Percentiles rank a stretch among this genome's conserved stretches.
Conservation (phyloP, 345 rosid genomes). For the Eucalyptus curtisii region DNA sequence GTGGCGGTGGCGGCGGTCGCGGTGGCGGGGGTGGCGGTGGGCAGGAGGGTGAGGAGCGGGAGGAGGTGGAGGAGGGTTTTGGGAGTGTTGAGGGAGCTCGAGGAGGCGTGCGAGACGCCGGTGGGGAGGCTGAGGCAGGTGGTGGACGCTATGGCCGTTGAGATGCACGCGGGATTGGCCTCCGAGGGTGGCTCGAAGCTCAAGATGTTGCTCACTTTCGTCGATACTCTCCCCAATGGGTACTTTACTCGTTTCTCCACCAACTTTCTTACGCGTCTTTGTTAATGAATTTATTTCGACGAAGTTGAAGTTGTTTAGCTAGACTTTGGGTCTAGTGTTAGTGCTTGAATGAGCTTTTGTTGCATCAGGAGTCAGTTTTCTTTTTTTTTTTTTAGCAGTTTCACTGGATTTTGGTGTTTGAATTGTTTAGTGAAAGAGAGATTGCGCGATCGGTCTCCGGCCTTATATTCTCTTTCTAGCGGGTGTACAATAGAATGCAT, state of each 20-base stretch:
- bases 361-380: not conserved
- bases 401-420: not conserved
- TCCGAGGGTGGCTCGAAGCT: constrained; percentile 99
- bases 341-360: not conserved
- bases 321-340: not conserved
- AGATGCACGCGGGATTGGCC: constrained; percentile 99
- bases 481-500: not conserved
- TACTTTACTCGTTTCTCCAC: not conserved
- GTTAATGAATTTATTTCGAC: not conserved
- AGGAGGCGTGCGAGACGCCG: constrained; percentile 65
- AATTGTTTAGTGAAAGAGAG: not conserved
- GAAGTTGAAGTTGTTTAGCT: not conserved
- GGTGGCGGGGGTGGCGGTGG: constrained; percentile 76
- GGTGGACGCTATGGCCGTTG: constrained; percentile 87
- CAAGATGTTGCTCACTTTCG: constrained; percentile 88
- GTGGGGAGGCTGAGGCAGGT: constrained; percentile 71
- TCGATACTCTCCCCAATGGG: constrained; percentile 64
- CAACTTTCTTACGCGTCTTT: not conserved
- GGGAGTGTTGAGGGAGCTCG: constrained; percentile 62
- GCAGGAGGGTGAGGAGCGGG: constrained; percentile 55
- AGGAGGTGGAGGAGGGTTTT: constrained; percentile 74
- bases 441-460: not conserved
- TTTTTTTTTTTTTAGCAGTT: not conserved
- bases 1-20: constrained; percentile 73
- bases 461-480: not conserved